Evolutionary conservation across 768 basidiomycete genomes (phyloP), one percentile per base, ranked within the genome.

Genomic region (Lanmaoa rubissima): DNA sequence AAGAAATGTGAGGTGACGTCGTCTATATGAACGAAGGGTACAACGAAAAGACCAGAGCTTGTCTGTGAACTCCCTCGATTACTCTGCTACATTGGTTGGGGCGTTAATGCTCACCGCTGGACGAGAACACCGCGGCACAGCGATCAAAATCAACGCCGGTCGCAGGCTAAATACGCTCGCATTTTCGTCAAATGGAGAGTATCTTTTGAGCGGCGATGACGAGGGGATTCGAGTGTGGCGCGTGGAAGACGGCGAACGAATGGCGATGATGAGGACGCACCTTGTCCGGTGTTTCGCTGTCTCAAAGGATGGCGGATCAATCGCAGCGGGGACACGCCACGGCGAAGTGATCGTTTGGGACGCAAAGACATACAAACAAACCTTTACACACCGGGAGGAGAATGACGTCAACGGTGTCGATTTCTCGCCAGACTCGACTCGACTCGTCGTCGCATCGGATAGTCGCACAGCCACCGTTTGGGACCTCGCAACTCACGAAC

Each of bases 361-460:
- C 16, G 13, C 40, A 13, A 21, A 32, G 4, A 49, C 39, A 5
- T 26, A n/a, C 42, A 6, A 50, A 26, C 21, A 24, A 6, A 43
- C 21, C 5, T 17, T 24, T 2, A 0, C 7, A 17, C 19, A 17
- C 38, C 34, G 2, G 28, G 14, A 24, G 14, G 4, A 11, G 14
- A 2, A 17, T 7, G 13, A 9, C 6, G 12, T 55, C 48, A 16
- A 16, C 7, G 51, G 17, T 2, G 42, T 60, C 24, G 55, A 60
- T 24, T 53, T 58, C 36, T 60, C 59, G 2, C 55, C 47, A 4
- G 51, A 57, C 36, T 46, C 41, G 19, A 39, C 39, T 26, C 42
- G 24, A 5, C 38, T 60, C 39, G 32, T 60, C 47, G 1, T 4
- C 0, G 51, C 26, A 0, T 49, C 26, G 1, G 2, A 7, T 0